Base-by-base conservation (phyloP, 2,329 filamentous ascomycete species). In the Clonostachys rhizophaga region DNA sequence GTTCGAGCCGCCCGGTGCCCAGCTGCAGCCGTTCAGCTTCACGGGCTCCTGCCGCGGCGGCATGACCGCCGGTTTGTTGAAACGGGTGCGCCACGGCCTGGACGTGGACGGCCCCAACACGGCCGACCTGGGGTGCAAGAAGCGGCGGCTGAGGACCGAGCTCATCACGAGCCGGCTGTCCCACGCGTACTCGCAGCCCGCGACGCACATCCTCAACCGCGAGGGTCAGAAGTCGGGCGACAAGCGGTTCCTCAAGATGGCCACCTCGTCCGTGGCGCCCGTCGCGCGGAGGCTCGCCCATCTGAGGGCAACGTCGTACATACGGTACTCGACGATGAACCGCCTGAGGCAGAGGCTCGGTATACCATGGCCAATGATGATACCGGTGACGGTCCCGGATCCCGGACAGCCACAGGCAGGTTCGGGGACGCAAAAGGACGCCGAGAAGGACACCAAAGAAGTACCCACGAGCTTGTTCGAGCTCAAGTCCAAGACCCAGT, bases 81-180 rank as follows among this genome's bases (percentile, higher is more conserved):
- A 84, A 57, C 75, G 83, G 34, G 58, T 62, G 17, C 75, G 83
- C 20, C 64, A 72, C 6, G 53, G 67, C 3, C 73, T 78, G 35
- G 83, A 87, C 52, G 76, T 86, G 40, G 82, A 86, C 50, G 80
- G 74, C 46, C 76, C 71, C 44, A 69, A 73, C 54, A 79, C 76
- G 1, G 69, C 69, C 30, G 55, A 53, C n/a, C 53, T 81, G 48
- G 60, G 70, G 59, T 72, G 67, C 59, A 89, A 90, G 71, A 89
- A 89, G 63, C 79, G 86, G 20, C 75, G 86, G 5, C 66, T 89
- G 5, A 75, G 83, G 1, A 68, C 80, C 3, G 65, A 76, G 17
- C 72, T 89, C 40, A 79, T 88, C 57, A 89, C 86, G 2, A 88
- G 84, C 17, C 76, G 84, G 8, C 78, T 89, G 1, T 88, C 84